Evolutionary conservation across 1,139 yeast genomes (phyloP), one percentile per base, ranked within the genome.

Genomic region (Taphrina populina): DNA sequence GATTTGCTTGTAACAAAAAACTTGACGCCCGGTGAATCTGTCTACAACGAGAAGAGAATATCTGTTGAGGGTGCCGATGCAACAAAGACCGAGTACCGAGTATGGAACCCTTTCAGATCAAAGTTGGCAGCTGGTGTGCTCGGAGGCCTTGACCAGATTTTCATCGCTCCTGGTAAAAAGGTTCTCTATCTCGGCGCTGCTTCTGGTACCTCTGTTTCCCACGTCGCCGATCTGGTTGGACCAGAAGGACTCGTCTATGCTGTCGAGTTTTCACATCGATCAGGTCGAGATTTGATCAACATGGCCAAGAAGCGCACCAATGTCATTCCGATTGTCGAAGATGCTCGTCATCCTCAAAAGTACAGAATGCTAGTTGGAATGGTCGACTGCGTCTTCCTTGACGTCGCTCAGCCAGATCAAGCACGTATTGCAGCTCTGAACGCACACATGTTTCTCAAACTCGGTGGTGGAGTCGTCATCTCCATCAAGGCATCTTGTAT

Each of bases 231-330:
- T 73, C 84, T 92, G 64, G 98, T 92, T 64, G 98, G 98, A 63
- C 97, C 98, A 71, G 96, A 88, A 76, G 98, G 98, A 73, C 78
- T 88, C 69, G 98, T 92, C 60, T 94, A 92, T 73, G 98, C 98
- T 59, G 98, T 92, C 66, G 98, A 92, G 76, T 92, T 92, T 78
- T 88, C 97, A 62, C 98, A 92, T 80, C 85, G 98, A 80, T 95
- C 97, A 68, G 98, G 98, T 72, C 86, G 98, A 80, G 98, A 92
- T 75, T 82, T 92, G 75, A 90, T 94, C 70, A 88, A 95, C 69
- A 92, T 92, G 98, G 98, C 98, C 72, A 92, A 92, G 82, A 92
- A 92, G 94, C 87, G 98, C 82, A 97, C 98, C 64, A 92, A 92
- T 71, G 95, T 92, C 59, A 87, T 94, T 65, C 98, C 98, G 69